phyloP scores from a whole-genome alignment of 768 basidiomycete genomes.

The Dentipellis sp. region DNA sequence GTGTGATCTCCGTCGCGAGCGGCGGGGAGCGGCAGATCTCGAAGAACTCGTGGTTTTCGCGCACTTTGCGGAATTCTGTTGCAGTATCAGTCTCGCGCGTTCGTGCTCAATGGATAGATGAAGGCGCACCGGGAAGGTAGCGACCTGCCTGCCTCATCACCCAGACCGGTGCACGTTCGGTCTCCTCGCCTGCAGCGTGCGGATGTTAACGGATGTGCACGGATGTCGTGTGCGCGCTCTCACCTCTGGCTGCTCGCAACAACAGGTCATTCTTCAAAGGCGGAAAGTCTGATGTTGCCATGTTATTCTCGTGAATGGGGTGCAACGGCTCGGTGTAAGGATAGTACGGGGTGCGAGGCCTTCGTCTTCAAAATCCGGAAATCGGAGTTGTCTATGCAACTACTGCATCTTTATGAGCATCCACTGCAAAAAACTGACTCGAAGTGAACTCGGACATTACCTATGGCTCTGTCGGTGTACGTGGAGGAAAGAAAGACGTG shows the following conservation, averaged over 20 bases:
- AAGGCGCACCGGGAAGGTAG: conserved; percentile 74
- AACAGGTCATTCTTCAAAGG: conserved; percentile 81
- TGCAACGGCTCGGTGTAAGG: background rate
- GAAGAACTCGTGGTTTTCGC: conserved; percentile 87
- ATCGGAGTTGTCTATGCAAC: background rate
- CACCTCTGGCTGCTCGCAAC: conserved; percentile 79
- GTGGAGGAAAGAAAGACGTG: background rate
- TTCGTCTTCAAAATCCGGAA: background rate
- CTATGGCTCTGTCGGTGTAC: background rate
- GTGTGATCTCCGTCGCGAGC: conserved; percentile 80
- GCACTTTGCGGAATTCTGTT: conserved; percentile 85
- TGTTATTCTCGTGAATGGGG: background rate
- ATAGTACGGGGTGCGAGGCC: background rate
- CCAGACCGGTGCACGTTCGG: conserved; percentile 94
- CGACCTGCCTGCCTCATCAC: conserved; percentile 97
- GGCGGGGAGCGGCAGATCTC: conserved; percentile 89
- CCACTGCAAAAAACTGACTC: background rate
- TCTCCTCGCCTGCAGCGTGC: conserved; percentile 56
- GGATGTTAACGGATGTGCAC: background rate
- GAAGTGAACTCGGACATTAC: background rate
- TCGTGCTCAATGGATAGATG: conserved; percentile 1
- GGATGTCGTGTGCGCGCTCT: conserved; percentile 8
- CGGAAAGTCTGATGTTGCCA: conserved; percentile 35
- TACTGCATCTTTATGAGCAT: background rate
- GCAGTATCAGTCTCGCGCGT: background rate